phyloP scores from a whole-genome alignment of 768 basidiomycete genomes.

The Leccinum subgranulosum region DNA sequence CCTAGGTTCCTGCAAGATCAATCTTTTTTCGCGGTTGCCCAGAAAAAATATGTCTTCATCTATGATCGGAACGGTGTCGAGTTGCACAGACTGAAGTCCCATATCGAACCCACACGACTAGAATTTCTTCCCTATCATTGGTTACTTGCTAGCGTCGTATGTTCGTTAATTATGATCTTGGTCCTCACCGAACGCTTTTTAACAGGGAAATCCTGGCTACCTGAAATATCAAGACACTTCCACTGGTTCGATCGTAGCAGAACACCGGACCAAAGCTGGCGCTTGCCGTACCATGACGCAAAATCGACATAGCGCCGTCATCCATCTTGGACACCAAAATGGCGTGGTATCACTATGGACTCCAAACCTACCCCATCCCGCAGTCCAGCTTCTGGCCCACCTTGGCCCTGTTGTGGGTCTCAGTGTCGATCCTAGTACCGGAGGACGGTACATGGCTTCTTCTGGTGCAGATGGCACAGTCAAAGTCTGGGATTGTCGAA shows the following conservation, averaged over 20 bases:
- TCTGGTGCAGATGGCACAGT: conserved; percentile 84
- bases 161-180: conserved; percentile 26
- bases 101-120: conserved; percentile 85
- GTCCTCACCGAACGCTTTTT: neutral
- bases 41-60: conserved; percentile 94
- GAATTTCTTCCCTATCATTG: conserved; percentile 97
- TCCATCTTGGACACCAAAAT: conserved; percentile 93
- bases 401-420: conserved; percentile 81
- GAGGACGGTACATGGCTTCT: conserved; percentile 90
- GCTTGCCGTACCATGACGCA: conserved; percentile 83
- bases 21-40: conserved; percentile 90
- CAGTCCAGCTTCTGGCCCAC: conserved; percentile 89
- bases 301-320: conserved; percentile 90
- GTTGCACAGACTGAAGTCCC: conserved; percentile 77
- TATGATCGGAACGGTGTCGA: conserved; percentile 95
- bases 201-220: conserved; percentile 81
- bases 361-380: conserved; percentile 88
- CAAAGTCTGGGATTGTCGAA: conserved; percentile 96
- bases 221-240: conserved; percentile 97
- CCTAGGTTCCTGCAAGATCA: conserved; percentile 88
- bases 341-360: conserved; percentile 97
- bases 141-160: conserved; percentile 80
- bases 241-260: conserved; percentile 80
- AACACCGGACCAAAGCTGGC: conserved; percentile 89
- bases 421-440: conserved; percentile 78